Evolutionary conservation across 345 rosid species (phyloP).

Genomic region (Durio zibethinus): DNA sequence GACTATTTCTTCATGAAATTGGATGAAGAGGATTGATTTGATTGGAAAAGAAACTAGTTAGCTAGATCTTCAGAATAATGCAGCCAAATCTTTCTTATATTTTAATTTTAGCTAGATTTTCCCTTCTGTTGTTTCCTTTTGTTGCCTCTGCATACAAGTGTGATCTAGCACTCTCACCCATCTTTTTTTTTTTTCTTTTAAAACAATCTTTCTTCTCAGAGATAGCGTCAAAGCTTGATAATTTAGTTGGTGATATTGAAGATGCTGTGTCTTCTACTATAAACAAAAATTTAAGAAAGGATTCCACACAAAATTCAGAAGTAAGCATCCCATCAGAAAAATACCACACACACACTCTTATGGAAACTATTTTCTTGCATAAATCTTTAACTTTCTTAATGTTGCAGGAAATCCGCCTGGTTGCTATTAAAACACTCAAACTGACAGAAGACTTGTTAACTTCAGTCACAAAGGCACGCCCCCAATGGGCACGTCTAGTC

Average conservation of each 20-base stretch:
- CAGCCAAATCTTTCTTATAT: background rate
- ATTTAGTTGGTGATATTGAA: constrained; percentile 82
- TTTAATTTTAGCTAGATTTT: background rate
- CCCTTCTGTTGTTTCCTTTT: background rate
- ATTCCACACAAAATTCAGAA: constrained; percentile 45
- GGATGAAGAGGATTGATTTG: background rate
- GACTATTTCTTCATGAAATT: background rate
- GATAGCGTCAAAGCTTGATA: constrained; percentile 80
- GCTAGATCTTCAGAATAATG: background rate
- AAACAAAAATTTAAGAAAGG: constrained; percentile 52
- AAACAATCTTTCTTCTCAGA: constrained; percentile 49
- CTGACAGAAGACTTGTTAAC: constrained; percentile 61
- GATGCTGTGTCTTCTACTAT: constrained; percentile 75
- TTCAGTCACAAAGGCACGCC: constrained; percentile 55
- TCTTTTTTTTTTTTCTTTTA: constrained; percentile 13
- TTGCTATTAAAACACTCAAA: constrained; percentile 59
- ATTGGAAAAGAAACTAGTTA: constrained; percentile 1
- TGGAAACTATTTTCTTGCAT: background rate
- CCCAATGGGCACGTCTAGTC: constrained; percentile 73
- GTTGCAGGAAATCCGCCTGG: constrained; percentile 54
- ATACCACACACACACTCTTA: background rate
- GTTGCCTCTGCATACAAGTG: background rate
- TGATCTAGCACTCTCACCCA: background rate
- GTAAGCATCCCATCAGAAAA: constrained; percentile 40
- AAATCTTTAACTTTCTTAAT: constrained; percentile 8